Evolutionary conservation across 2,329 filamentous ascomycete species (phyloP), one percentile per base, ranked within the genome.

Genomic region (Aspergillus glaucus): DNA sequence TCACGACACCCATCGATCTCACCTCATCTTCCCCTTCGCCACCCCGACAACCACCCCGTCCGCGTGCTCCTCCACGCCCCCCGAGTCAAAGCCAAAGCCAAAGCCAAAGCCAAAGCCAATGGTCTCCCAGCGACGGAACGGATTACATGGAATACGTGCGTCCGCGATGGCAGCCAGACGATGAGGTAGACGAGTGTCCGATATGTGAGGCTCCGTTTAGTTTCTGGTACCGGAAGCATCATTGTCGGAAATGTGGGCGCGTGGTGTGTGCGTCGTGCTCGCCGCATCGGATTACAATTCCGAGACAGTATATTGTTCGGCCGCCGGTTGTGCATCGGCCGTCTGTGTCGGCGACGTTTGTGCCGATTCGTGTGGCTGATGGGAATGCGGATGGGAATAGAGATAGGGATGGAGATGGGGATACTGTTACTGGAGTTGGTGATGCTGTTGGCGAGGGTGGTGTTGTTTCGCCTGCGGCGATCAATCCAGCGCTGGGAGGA

Each of bases 171-270:
- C 91, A 96, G 71, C 87, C 90, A 3, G 92, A 97, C 68, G 76
- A 79, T 3, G 89, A 94, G 58, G 89, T 88, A 9, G 82, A 83
- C 1, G 79, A 83, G 53, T 97, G 92, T 65, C 88, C 90, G 2
- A 95, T 96, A 50, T 97, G 92, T 64, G 75, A 76, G 46, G 80
- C 80, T 0, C 80, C 84, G 43, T 97, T 97, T 63, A 87, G 81
- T 64, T 86, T 95, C 58, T 88, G 89, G 72, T 84, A 88, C 63
- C 79, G 92, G 54, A 94, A 94, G 65, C 92, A 97, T 71, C 92
- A 97, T 65, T 97, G 92, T 77, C 82, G 91, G 80, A 96, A 95
- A 79, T 97, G 92, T 65, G 92, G 92, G 42, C 79, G 90, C 52
- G 91, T 97, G 7, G 92, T 97, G 21, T 97, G 92, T 69, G 84